These are phyloP conservation scores for Aegilops speltoides DNA, from an alignment of 176 grass and related monocot species.

Conservation along the genomic window DNA sequence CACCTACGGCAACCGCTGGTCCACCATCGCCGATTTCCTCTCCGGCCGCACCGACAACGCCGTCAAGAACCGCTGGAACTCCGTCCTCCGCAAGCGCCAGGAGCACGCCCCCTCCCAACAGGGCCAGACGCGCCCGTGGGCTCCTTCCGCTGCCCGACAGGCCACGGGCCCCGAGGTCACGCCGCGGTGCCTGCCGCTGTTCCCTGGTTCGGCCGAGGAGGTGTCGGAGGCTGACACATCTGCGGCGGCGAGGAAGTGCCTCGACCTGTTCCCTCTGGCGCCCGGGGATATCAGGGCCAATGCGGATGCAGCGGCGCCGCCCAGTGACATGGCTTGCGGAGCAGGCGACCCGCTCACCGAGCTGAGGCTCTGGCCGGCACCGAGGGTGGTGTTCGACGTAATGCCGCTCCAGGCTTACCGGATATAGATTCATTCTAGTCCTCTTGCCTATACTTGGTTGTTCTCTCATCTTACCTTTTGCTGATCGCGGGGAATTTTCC, in stretches of 20 bases:
- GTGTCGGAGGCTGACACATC: not conserved
- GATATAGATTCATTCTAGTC: not conserved
- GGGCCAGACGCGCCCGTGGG: not conserved
- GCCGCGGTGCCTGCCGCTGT: conserved; percentile 5
- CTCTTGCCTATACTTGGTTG: not conserved
- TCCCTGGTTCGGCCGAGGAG: not conserved
- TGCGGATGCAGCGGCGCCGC: not conserved
- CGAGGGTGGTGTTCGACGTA: not conserved
- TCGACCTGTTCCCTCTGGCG: conserved; percentile 2
- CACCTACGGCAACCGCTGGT: conserved; percentile 59
- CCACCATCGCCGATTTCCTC: conserved; percentile 72
- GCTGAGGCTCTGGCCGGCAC: conserved; percentile 11
- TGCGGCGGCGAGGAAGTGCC: not conserved
- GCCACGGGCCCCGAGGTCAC: not conserved
- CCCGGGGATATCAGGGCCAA: not conserved
- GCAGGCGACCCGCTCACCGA: not conserved
- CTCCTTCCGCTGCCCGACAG: not conserved
- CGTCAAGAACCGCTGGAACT: conserved; percentile 91
- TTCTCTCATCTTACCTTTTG: not conserved
- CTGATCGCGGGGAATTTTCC: not conserved
- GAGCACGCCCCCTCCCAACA: not conserved
- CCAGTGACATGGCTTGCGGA: not conserved
- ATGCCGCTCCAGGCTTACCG: conserved; percentile 6
- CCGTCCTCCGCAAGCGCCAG: conserved; percentile 49
- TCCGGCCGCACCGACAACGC: conserved; percentile 89